Conservation (phyloP, 108 stramenopile genomes). For the Cyclotella sp. region DNA sequence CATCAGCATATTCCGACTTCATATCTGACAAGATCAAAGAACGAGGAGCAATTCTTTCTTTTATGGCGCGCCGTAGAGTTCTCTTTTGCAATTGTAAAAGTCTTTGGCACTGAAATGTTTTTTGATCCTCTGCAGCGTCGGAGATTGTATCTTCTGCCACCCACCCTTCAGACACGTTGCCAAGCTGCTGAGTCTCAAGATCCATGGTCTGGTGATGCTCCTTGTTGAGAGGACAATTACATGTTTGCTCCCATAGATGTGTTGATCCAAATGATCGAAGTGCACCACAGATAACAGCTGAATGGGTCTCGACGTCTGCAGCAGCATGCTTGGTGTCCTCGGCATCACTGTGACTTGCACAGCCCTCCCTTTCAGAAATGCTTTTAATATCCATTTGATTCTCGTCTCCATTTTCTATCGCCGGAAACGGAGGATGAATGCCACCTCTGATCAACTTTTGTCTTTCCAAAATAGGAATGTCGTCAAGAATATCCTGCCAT, state of each 20-base stretch:
- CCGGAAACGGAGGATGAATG: slow-evolving; percentile 43
- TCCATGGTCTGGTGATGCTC: background rate
- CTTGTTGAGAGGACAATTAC: background rate
- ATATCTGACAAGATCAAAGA: slow-evolving; percentile 16
- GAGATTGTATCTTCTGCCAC: slow-evolving; percentile 11
- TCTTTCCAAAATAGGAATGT: slow-evolving; percentile 28
- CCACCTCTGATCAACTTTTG: slow-evolving; percentile 17
- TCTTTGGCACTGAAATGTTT: slow-evolving; percentile 18
- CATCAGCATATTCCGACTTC: slow-evolving; percentile 24
- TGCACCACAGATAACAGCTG: slow-evolving; percentile 36
- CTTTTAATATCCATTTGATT: background rate
- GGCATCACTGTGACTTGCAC: background rate
- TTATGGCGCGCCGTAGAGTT: slow-evolving; percentile 20
- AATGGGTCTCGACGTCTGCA: background rate
- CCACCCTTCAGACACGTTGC: background rate
- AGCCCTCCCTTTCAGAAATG: background rate
- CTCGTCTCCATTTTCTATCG: slow-evolving; percentile 10
- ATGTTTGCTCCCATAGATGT: slow-evolving; percentile 53
- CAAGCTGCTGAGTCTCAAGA: background rate
- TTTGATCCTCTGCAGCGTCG: slow-evolving; percentile 19
- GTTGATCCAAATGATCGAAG: slow-evolving; percentile 34
- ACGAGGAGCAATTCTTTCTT: slow-evolving; percentile 37
- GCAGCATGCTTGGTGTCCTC: background rate
- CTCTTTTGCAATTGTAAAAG: slow-evolving; percentile 11
- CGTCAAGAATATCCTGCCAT: slow-evolving; percentile 26